Evolutionary conservation across 2,329 filamentous ascomycete genomes (phyloP).

Genomic region (Exophiala sp.): DNA sequence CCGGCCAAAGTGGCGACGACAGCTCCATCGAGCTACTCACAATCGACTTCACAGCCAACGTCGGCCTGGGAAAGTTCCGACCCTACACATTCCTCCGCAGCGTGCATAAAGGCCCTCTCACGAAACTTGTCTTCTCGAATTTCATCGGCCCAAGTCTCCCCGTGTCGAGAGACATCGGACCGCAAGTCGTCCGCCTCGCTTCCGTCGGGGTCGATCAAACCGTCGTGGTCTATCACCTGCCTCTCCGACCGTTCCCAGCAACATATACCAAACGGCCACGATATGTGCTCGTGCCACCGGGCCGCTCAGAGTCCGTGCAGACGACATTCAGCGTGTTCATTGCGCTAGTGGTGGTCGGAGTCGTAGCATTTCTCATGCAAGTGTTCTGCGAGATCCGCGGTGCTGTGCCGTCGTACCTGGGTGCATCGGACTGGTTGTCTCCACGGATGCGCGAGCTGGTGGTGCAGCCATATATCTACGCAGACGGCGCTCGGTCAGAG

Average conservation of each 20-base stretch:
- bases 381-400: slow-evolving; percentile 57
- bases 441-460: slow-evolving; percentile 40
- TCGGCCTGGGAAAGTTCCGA: slow-evolving; percentile 44
- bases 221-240: slow-evolving; percentile 71
- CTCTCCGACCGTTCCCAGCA: slow-evolving; percentile 48
- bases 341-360: slow-evolving; percentile 55
- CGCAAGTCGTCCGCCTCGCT: slow-evolving; percentile 67
- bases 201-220: slow-evolving; percentile 76
- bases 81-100: slow-evolving; percentile 48
- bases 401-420: slow-evolving; percentile 51
- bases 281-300: slow-evolving; percentile 62
- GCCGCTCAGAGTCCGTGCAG: slow-evolving; percentile 48
- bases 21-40: slow-evolving; percentile 72
- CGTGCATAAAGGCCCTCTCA: slow-evolving; percentile 55
- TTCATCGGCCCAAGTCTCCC: slow-evolving; percentile 49
- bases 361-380: slow-evolving; percentile 59
- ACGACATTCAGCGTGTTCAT: slow-evolving; percentile 52
- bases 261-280: slow-evolving; percentile 52
- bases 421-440: slow-evolving; percentile 53
- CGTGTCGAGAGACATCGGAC: slow-evolving; percentile 43
- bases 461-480: slow-evolving; percentile 38
- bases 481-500: slow-evolving; percentile 15
- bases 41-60: slow-evolving; percentile 56
- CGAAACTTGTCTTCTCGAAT: slow-evolving; percentile 47
- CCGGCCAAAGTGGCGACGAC: slow-evolving; percentile 57